phyloP scores from a whole-genome alignment of 2,329 filamentous ascomycete genomes.

The Grosmannia serpens region DNA sequence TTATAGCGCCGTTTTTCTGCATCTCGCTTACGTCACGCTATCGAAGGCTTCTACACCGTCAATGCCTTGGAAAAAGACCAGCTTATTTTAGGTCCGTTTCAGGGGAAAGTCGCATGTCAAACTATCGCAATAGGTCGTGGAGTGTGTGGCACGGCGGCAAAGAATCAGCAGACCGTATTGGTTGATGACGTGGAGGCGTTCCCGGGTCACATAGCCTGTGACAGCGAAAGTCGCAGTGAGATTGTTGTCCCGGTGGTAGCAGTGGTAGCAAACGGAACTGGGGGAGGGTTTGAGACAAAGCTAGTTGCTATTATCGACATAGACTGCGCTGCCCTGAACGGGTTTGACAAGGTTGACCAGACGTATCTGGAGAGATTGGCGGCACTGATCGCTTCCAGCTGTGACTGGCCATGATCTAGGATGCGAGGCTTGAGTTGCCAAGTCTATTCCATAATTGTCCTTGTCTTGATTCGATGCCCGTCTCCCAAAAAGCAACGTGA shows the following conservation, averaged over 20 bases:
- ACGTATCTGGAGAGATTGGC: constrained; percentile 56
- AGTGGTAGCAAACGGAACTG: background rate
- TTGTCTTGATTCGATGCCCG: background rate
- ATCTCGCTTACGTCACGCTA: background rate
- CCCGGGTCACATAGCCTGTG: constrained; percentile 73
- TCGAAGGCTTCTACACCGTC: constrained; percentile 59
- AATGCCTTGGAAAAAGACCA: constrained; percentile 30
- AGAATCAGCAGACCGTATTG: constrained; percentile 49
- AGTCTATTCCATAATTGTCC: background rate
- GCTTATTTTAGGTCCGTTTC: constrained; percentile 69
- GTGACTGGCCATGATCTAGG: constrained; percentile 43
- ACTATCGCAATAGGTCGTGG: constrained; percentile 61
- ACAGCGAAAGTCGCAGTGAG: constrained; percentile 64
- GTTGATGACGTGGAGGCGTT: constrained; percentile 61
- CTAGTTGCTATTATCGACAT: constrained; percentile 61
- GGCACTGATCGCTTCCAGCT: constrained; percentile 42
- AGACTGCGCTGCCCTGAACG: constrained; percentile 56
- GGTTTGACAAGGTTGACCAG: constrained; percentile 60
- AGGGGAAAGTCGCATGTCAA: constrained; percentile 72
- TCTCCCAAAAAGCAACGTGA: background rate
- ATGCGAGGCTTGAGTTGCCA: background rate
- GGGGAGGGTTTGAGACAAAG: background rate
- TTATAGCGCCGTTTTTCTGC: background rate
- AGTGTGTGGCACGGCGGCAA: constrained; percentile 63
- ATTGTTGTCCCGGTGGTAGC: constrained; percentile 64